A percentile compares a stretch with the other conserved stretches of the same genome.
phyloP scores from a whole-genome alignment of 495 filamentous ascomycete genomes.

The Talaromyces proteolyticus region DNA sequence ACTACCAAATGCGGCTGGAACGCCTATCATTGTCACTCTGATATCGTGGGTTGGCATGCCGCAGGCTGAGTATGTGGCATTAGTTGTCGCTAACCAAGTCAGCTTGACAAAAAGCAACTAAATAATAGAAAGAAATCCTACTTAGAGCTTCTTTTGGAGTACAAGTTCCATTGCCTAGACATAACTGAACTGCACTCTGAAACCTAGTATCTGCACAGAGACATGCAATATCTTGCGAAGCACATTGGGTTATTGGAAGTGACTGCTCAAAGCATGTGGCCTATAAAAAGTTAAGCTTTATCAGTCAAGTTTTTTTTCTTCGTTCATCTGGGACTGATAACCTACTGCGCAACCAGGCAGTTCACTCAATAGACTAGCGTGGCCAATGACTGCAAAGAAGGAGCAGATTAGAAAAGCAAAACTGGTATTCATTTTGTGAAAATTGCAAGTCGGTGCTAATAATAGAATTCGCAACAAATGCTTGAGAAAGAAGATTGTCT shows the following conservation, averaged over 20 bases:
- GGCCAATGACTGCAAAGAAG: background rate
- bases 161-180: slow-evolving; percentile 3
- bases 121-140: background rate
- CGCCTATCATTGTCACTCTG: background rate
- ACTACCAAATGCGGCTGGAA: slow-evolving; percentile 15
- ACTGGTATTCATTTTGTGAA: background rate
- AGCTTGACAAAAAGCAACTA: background rate
- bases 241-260: background rate
- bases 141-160: slow-evolving; percentile 6
- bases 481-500: too few species aligned
- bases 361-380: background rate
- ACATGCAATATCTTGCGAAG: slow-evolving; percentile 1
- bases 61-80: slow-evolving; percentile 14
- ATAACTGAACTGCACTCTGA: slow-evolving; percentile 2
- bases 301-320: background rate
- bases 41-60: slow-evolving; percentile 10
- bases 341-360: background rate
- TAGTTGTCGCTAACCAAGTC: slow-evolving; percentile 12
- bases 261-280: slow-evolving; percentile 5
- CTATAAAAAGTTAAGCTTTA: background rate
- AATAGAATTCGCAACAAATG: background rate
- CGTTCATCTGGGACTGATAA: background rate
- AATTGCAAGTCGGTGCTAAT: background rate
- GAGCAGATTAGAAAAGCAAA: background rate
- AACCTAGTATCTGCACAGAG: slow-evolving; percentile 3